phyloP scores from a whole-genome alignment of 208 protist species.

The Crithidia sp. region DNA sequence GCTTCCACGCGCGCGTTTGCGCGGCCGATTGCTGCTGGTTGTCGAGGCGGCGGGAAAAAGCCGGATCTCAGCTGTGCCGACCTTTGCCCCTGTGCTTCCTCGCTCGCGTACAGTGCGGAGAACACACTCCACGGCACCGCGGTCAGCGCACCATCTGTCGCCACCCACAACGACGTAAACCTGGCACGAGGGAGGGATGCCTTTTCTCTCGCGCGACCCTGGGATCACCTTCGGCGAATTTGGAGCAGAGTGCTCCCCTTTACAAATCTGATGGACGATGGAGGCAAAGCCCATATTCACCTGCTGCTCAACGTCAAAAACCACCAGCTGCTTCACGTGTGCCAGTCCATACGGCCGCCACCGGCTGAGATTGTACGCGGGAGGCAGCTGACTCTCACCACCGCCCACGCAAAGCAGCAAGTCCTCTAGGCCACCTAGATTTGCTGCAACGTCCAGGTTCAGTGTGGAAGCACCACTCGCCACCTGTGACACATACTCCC shows the following conservation, averaged over 20 bases:
- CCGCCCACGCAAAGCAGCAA: constrained; percentile 46
- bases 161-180: constrained; percentile 38
- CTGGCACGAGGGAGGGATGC: constrained; percentile 29
- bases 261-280: neutral
- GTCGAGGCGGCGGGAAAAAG: neutral
- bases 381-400: constrained; percentile 31
- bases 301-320: constrained; percentile 73
- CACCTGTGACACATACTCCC: constrained; percentile 58
- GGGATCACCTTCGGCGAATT: neutral
- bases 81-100: constrained; percentile 9
- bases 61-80: constrained; percentile 27
- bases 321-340: constrained; percentile 57
- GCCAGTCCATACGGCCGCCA: constrained; percentile 68
- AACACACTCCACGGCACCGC: constrained; percentile 4
- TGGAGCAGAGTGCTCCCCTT: constrained; percentile 9
- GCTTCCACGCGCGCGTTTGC: constrained; percentile 12
- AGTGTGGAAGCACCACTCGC: constrained; percentile 1
- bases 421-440: constrained; percentile 55
- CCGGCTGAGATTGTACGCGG: constrained; percentile 55
- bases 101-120: neutral
- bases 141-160: constrained; percentile 18
- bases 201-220: neutral
- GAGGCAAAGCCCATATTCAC: constrained; percentile 51
- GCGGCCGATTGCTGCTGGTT: neutral
- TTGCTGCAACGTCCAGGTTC: constrained; percentile 1